phyloP scores from a whole-genome alignment of 78 protist species.

The Guillardia theta region DNA sequence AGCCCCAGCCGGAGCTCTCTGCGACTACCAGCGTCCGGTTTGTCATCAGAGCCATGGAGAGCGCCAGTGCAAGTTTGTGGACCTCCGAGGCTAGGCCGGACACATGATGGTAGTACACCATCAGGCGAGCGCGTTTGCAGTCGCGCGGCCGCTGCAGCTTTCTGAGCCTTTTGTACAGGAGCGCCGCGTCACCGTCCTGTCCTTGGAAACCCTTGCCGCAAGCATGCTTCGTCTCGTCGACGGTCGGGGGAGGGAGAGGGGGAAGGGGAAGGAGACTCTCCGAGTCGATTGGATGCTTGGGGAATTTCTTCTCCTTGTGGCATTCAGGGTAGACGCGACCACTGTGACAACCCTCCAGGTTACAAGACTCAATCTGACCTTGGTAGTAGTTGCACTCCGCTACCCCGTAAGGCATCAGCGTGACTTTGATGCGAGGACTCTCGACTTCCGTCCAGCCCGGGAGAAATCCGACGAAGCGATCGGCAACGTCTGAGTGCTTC shows the following conservation, averaged over 20 bases:
- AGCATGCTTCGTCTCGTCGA: not conserved
- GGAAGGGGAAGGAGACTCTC: not conserved
- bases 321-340: not conserved
- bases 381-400: not conserved
- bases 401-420: not conserved
- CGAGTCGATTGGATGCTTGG: constrained; percentile 19
- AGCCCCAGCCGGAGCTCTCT: not conserved
- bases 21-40: not conserved
- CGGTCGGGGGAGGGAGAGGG: not conserved
- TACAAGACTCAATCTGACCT: not conserved
- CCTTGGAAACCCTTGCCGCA: not conserved
- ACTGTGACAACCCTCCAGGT: not conserved
- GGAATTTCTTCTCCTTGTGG: not conserved
- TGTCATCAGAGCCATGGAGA: not conserved
- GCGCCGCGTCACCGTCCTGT: not conserved
- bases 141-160: not conserved
- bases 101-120: not conserved
- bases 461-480: too few relatives aligned
- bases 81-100: not conserved
- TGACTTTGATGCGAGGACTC: too few relatives aligned
- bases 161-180: not conserved
- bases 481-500: too few relatives aligned
- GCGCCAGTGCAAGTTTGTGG: not conserved
- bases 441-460: too few relatives aligned
- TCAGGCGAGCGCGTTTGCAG: constrained; percentile 4